Evolutionary conservation across 768 basidiomycete genomes (phyloP), one percentile per base, ranked within the genome.

Genomic region (Podaxis sp.): DNA sequence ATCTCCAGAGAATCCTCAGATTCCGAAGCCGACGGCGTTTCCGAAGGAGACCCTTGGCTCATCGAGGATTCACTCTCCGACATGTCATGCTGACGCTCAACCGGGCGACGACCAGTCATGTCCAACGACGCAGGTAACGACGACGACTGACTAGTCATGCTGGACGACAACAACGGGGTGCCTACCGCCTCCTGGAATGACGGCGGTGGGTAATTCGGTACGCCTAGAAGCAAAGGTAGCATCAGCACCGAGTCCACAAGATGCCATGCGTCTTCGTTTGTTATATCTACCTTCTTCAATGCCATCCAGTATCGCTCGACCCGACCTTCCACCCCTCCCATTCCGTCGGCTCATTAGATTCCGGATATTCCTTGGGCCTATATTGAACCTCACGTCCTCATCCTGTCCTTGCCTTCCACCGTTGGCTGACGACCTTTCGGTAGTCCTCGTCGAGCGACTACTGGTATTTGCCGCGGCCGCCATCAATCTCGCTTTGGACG

Each of bases 201-300:
- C 28, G 91, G 90, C 12, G 91, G 91, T 6, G 87, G 88, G 69
- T 88, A 89, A 69, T 90, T 83, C 28, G 86, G 84, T 79, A 79
- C 72, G 68, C 74, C 72, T 80, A 68, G 69, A 63, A 44, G 52
- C 66, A 40, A 3, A 49, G 57, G 22, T 24, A 67, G 33, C 52
- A 57, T 61, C 53, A 42, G 61, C 52, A 55, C 24, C 49, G 39
- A 64, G 33, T 60, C 36, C 36, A 28, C 58, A 55, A 15, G 48
- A 36, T 46, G 22, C 26, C 26, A 44, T 30, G 46, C 17, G 15
- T 11, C 42, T 36, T 33, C 33, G 24, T 53, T 8, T 46, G 22
- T 48, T 55, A 22, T 42, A 42, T 46, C 63, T 66, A 73, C 71
- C 66, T 65, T 72, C 72, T 28, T 70, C 67, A 42, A 66, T 51